phyloP scores from a whole-genome alignment of 2,329 filamentous ascomycete genomes.

The Pseudogymnoascus sp. region DNA sequence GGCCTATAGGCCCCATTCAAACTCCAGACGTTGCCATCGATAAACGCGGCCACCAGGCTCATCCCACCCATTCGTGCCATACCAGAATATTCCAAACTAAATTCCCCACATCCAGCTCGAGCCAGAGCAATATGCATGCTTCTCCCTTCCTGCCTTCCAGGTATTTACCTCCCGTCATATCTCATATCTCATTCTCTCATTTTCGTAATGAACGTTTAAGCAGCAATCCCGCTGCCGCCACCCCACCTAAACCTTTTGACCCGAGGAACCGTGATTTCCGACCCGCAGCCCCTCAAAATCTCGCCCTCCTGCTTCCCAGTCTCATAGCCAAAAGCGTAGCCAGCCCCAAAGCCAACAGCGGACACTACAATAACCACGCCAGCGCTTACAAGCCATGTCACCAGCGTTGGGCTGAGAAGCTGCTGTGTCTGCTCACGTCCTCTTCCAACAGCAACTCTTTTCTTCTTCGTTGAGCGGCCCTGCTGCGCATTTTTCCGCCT shows the following conservation, averaged over 20 bases:
- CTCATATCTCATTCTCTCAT: not conserved
- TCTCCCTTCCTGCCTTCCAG: not conserved
- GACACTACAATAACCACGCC: slow-evolving; percentile 61
- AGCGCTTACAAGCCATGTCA: slow-evolving; percentile 57
- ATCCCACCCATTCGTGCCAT: not conserved
- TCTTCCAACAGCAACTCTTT: slow-evolving; percentile 30
- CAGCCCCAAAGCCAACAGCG: slow-evolving; percentile 61
- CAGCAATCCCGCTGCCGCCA: slow-evolving; percentile 6
- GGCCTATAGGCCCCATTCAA: not conserved
- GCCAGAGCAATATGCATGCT: not conserved
- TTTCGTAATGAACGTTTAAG: not conserved
- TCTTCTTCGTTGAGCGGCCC: slow-evolving; percentile 36
- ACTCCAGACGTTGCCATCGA: not conserved
- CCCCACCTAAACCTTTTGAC: slow-evolving; percentile 11
- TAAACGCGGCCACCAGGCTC: not conserved
- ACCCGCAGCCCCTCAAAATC: slow-evolving; percentile 29
- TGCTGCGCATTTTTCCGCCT: not conserved
- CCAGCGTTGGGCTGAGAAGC: slow-evolving; percentile 50
- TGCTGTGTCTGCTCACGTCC: slow-evolving; percentile 11
- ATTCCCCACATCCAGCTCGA: not conserved
- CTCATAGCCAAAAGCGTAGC: slow-evolving; percentile 60
- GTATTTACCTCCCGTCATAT: not conserved
- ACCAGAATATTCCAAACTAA: not conserved
- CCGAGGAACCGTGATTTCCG: slow-evolving; percentile 27
- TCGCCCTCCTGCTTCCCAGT: slow-evolving; percentile 51